These are phyloP conservation scores for Epithele typhae DNA, from an alignment of 768 basidiomycete genomes.

Conservation along the genomic window DNA sequence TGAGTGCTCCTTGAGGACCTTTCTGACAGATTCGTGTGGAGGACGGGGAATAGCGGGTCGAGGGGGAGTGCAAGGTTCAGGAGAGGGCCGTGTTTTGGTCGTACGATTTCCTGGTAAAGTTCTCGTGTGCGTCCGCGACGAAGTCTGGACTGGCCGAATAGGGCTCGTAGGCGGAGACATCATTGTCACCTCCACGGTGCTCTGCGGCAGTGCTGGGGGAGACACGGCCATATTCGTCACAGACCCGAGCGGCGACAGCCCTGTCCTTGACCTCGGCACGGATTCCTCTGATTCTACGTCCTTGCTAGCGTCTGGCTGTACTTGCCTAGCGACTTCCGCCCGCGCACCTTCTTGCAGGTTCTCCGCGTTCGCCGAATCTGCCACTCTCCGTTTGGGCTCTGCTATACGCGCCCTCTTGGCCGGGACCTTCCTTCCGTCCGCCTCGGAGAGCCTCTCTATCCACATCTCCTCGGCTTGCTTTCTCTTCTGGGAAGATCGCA, in stretches of 20 bases:
- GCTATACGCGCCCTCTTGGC: slow-evolving; percentile 2
- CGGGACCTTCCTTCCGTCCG: slow-evolving; percentile 20
- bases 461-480: slow-evolving; percentile 36
- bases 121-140: not conserved
- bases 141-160: not conserved
- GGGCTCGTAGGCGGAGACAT: not conserved
- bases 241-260: slow-evolving; percentile 11
- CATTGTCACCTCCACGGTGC: not conserved
- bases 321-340: no score
- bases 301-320: not conserved
- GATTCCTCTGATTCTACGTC: not conserved
- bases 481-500: slow-evolving; percentile 34
- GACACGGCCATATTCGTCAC: slow-evolving; percentile 17
- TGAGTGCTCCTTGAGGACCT: no score
- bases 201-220: not conserved
- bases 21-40: no score
- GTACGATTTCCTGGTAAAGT: not conserved
- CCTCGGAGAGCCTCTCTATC: slow-evolving; percentile 35
- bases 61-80: no score
- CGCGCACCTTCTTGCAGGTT: not conserved
- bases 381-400: not conserved
- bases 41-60: no score
- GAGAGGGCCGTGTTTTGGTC: no score
- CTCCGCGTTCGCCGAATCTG: not conserved
- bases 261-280: slow-evolving; percentile 2